Evolutionary conservation across 768 basidiomycete genomes (phyloP), one percentile per base, ranked within the genome.

Genomic region (Cystobasidium tubakii): DNA sequence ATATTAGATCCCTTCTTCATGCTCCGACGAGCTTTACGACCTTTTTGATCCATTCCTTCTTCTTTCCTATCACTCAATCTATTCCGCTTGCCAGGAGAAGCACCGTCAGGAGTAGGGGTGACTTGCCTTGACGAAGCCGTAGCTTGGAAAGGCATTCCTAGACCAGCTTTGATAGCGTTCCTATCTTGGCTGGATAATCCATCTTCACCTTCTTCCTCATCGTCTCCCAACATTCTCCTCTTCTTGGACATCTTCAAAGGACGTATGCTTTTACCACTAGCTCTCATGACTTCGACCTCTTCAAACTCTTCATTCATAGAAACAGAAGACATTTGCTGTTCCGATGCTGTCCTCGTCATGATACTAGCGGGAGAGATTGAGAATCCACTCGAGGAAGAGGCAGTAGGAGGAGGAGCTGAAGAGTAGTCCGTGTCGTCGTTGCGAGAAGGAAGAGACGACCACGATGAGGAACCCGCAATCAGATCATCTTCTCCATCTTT

Each of bases 201-300:
- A 1, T 55, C 65, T 17, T 63, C 65, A n/a, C 21, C 50, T 15
- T 53, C 66, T 7, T 33, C 50, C 12, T 43, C 25, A 42, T 46
- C 43, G 13, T 65, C 19, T 27, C 43, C 63, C 19, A 39, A 17
- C 25, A 65, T 29, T 53, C 66, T 67, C 23, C 66, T 7, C 66
- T 67, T 67, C 19, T 43, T 46, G 7, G 66, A 67, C 25, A 67
- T 31, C 34, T 36, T 46, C n/a, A 67, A 36, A 9, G 66, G 66
- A 34, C 25, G 43, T 7, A 67, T 54, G 34, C 66, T 67, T 44
- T 67, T 67, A 19, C 44, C 66, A 27, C 36, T 23, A 42, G 46
- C 66, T 46, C 63, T 39, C 36, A 65, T 39, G 36, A 39, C 63
- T 39, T 44, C 50, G 50, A 67, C n/a, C 66, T 50, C 44, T 46